These are phyloP conservation scores for Pulveroboletus sp. DNA, from an alignment of 768 basidiomycete species.

Conservation along the genomic window DNA sequence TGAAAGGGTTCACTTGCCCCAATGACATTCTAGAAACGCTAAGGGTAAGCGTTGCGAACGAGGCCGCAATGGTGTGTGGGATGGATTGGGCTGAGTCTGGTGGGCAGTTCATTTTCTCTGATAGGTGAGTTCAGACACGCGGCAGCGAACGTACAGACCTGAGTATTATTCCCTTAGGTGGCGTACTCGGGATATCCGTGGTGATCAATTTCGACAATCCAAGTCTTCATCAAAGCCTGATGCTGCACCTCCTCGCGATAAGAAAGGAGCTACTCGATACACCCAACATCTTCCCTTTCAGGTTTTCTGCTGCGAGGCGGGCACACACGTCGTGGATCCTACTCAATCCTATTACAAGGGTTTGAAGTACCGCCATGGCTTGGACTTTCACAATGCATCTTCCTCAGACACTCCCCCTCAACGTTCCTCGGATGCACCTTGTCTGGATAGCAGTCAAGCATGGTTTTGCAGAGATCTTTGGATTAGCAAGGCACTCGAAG, in stretches of 20 bases:
- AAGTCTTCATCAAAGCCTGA: constrained; percentile 89
- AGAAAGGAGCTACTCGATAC: constrained; percentile 75
- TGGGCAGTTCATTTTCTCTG: constrained; percentile 97
- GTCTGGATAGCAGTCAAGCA: constrained; percentile 93
- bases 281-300: constrained; percentile 94
- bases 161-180: constrained; percentile 48
- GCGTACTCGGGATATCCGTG: constrained; percentile 96
- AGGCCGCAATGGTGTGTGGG: constrained; percentile 98
- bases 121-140: constrained; percentile 54
- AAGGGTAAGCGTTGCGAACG: constrained; percentile 82
- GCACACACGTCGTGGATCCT: constrained; percentile 95
- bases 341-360: constrained; percentile 93
- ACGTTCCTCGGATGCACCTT: constrained; percentile 76
- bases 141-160: neutral
- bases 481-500: constrained; percentile 81
- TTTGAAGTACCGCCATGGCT: constrained; percentile 77
- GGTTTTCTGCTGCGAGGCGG: constrained; percentile 97
- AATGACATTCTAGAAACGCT: constrained; percentile 97
- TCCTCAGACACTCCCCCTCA: constrained; percentile 47
- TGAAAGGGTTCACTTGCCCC: constrained; percentile 98
- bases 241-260: constrained; percentile 89
- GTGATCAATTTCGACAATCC: constrained; percentile 96
- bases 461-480: constrained; percentile 99
- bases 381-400: constrained; percentile 76
- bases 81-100: constrained; percentile 99